phyloP scores from a whole-genome alignment of 192 early-diverging fungal genomes.

The Powellomyces hirtus region DNA sequence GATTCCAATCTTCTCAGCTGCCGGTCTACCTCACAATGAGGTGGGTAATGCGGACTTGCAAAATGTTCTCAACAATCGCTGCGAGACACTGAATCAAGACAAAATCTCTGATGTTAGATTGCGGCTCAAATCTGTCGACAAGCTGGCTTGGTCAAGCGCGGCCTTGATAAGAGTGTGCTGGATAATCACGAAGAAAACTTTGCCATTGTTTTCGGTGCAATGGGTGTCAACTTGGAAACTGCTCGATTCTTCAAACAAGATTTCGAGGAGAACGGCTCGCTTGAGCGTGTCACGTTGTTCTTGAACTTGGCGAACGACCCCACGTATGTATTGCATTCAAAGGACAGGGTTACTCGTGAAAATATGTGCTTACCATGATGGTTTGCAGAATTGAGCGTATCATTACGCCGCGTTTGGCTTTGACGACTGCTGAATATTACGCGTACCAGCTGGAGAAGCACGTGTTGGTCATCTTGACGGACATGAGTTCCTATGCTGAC shows the following conservation, averaged over 20 bases:
- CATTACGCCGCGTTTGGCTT: constrained; percentile 95
- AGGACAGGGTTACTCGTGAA: not conserved
- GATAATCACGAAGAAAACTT: constrained; percentile 99
- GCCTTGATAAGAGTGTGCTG: constrained; percentile 82
- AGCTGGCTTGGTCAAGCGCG: constrained; percentile 89
- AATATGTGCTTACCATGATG: not conserved
- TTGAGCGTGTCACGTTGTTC: constrained; percentile 98
- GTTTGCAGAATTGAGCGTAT: constrained; percentile 90
- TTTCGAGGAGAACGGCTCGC: constrained; percentile 99
- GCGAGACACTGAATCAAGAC: not conserved
- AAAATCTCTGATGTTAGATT: constrained; percentile 60
- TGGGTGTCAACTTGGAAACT: constrained; percentile 99
- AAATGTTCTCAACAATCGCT: not conserved
- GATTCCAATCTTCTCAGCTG: constrained; percentile 99
- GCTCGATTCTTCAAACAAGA: constrained; percentile 99
- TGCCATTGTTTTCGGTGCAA: constrained; percentile 98
- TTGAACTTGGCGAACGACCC: constrained; percentile 99
- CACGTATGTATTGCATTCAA: constrained; percentile 56
- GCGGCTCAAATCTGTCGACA: constrained; percentile 99
- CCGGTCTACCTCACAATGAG: constrained; percentile 98
- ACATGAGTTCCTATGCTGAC: constrained; percentile 99
- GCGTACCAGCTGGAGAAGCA: constrained; percentile 99
- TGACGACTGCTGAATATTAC: constrained; percentile 99
- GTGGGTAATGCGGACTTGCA: constrained; percentile 41
- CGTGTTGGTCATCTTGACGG: constrained; percentile 97